Evolutionary conservation across 2,329 filamentous ascomycete genomes (phyloP).

Genomic region (Venturia aucupariae): DNA sequence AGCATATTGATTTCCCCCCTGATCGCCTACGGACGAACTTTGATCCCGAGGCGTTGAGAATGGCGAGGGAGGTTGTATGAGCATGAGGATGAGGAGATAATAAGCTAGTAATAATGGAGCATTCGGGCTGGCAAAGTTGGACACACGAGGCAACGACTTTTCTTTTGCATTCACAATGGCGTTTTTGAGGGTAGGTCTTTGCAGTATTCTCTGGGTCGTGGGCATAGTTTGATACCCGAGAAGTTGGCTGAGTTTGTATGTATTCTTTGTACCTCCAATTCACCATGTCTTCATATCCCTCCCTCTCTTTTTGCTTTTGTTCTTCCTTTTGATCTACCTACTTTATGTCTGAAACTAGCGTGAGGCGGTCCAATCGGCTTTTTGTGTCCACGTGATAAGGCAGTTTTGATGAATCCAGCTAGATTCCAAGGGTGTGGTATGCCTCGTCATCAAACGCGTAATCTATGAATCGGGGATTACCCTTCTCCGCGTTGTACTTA

Average conservation of each 20-base stretch:
- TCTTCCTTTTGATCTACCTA: too few species aligned
- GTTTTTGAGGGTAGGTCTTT: not conserved
- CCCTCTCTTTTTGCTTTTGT: too few species aligned
- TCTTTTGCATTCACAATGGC: not conserved
- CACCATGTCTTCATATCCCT: too few species aligned
- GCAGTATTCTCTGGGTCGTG: not conserved
- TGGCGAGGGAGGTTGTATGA: not conserved
- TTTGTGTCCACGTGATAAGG: not conserved
- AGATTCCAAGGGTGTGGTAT: not conserved
- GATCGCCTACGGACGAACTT: not conserved
- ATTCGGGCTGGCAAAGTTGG: not conserved
- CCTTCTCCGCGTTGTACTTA: too few species aligned
- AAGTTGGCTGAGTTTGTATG: not conserved
- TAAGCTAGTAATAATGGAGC: not conserved
- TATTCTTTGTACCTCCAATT: not conserved
- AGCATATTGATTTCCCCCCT: not conserved
- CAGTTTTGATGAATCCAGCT: not conserved
- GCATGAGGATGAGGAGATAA: too few species aligned
- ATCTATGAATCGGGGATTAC: not conserved
- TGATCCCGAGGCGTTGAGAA: not conserved
- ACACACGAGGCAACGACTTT: not conserved
- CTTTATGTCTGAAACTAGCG: too few species aligned
- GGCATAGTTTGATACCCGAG: conserved; percentile 1
- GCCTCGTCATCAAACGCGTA: not conserved
- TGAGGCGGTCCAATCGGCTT: not conserved